phyloP scores from a whole-genome alignment of 202 grass and related monocot species.

The Panicum virgatum region DNA sequence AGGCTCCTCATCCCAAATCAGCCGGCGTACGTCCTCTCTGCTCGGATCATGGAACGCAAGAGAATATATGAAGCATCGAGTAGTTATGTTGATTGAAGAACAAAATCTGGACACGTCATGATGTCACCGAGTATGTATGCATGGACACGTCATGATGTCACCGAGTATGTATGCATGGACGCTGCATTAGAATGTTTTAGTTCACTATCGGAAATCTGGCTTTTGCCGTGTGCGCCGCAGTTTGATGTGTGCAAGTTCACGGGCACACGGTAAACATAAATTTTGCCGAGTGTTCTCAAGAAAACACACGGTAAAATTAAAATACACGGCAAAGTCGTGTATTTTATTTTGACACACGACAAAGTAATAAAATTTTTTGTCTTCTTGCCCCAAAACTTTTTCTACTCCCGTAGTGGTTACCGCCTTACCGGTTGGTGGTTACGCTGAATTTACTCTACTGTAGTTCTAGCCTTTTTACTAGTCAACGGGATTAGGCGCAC shows the following conservation, averaged over 20 bases:
- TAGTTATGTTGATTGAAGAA: background rate
- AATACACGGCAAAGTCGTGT: too few species aligned
- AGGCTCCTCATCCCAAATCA: background rate
- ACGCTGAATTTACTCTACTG: background rate
- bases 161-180: background rate
- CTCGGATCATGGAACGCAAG: background rate
- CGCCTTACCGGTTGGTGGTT: background rate
- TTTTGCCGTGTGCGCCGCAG: too few species aligned
- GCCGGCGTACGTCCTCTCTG: background rate
- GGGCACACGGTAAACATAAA: too few species aligned
- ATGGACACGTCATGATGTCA: background rate
- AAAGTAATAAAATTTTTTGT: too few species aligned
- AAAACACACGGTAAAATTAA: too few species aligned
- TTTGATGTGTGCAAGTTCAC: too few species aligned
- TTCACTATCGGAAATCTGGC: too few species aligned
- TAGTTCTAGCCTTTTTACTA: background rate
- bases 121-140: background rate
- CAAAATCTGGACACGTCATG: background rate
- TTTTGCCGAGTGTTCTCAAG: too few species aligned
- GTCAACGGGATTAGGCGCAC: background rate
- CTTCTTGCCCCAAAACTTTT: too few species aligned
- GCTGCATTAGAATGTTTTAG: background rate
- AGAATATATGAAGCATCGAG: background rate
- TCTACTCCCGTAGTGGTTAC: too few species aligned
- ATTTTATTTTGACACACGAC: too few species aligned